Evolutionary conservation across 2,329 filamentous ascomycete species (phyloP).

Genomic region (Coniella vitis): DNA sequence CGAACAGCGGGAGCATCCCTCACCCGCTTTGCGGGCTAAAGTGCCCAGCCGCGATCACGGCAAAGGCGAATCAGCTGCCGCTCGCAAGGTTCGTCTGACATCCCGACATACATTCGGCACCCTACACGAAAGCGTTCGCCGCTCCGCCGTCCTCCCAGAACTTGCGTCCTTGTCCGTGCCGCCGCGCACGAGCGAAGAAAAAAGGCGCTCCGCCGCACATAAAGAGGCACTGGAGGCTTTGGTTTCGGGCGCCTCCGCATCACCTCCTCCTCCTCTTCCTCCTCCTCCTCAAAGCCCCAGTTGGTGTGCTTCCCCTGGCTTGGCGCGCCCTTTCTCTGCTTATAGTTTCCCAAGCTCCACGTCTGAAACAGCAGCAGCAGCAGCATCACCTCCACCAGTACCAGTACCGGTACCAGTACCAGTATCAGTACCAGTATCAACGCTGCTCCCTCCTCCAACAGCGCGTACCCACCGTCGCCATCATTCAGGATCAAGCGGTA

Average conservation of each 20-base stretch:
- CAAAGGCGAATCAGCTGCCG: conserved; percentile 26
- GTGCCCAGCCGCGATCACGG: not conserved
- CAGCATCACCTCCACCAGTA: too few species aligned
- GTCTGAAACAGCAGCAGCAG: not conserved
- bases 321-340: not conserved
- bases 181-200: conserved; percentile 24
- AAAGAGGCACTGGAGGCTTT: conserved; percentile 11
- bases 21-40: conserved; percentile 6
- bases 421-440: conserved; percentile 1
- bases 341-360: conserved; percentile 13
- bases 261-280: not conserved
- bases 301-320: not conserved
- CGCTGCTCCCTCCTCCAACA: too few species aligned
- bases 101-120: conserved; percentile 12
- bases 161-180: conserved; percentile 9
- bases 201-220: conserved; percentile 15
- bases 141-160: conserved; percentile 16
- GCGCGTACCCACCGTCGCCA: not conserved
- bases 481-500: not conserved
- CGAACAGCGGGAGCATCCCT: conserved; percentile 28
- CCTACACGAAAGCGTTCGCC: conserved; percentile 21
- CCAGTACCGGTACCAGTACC: too few species aligned
- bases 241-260: not conserved
- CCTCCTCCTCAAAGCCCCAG: not conserved
- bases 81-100: conserved; percentile 7